Evolutionary conservation across 805 yeast species (phyloP), one percentile per base, ranked within the genome.

Genomic region (Teunomyces lycoperdinae): DNA sequence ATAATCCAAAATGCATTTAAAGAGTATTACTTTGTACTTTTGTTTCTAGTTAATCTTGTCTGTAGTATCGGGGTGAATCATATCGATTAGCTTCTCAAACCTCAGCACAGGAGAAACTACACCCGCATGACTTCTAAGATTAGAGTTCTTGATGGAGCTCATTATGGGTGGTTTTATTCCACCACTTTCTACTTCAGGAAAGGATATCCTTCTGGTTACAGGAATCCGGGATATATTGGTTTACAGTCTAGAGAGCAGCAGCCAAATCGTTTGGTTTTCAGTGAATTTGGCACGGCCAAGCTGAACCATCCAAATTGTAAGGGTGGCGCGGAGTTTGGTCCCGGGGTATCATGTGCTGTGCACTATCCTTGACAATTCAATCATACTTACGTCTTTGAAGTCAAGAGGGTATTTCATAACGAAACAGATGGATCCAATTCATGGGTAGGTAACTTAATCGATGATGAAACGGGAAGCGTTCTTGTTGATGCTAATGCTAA

Each of bases 251-350:
- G 42, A 16, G 10, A 13, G 9, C 14, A 13, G 6, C 24, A 30
- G 3, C 11, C 38, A 6, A 38, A 39, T 29, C 51, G 30, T 14
- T 26, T 46, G 11, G 36, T 29, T 10, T 49, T 39, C 42, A 49
- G 52, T 49, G 50, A 13, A 4, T 46, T 46, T 43, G 47, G 50
- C 4, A 13, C 31, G 13, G 34, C 35, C 7, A 30, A 44, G 7
- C 14, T 45, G 11, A n/a, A 39, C 28, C 38, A 44, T 16, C 43
- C 47, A 13, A 43, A 50, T 14, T 50, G 52, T 35, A 3, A 5
- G 4, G 8, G 6, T 10, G 52, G 50, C 16, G 52, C 52, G n/a
- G 52, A 46, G 20, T 43, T 41, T 16, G 43, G 44, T 2, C 11
- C 43, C 4, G 50, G 50, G 13, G 45, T 43, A 1, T 44, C 50